These are phyloP conservation scores for Takakia lepidozioides DNA, from an alignment of 225 moss, liverwort and hornwort species.

Conservation along the genomic window DNA sequence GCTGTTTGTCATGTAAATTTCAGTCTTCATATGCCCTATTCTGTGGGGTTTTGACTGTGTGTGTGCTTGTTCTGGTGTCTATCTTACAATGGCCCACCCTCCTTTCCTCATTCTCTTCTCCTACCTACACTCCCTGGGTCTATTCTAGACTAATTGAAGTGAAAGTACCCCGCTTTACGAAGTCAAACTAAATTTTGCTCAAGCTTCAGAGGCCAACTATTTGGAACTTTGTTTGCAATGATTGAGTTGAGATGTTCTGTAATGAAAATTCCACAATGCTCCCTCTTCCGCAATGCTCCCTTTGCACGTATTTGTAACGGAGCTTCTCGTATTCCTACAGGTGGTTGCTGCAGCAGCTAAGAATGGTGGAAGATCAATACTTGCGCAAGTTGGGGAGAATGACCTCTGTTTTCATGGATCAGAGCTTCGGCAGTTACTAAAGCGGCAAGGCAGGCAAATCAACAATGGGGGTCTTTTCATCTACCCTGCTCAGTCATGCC, in stretches of 20 bases:
- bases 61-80: not conserved
- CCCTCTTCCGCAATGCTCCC: not conserved
- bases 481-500: slow-evolving; percentile 41
- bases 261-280: not conserved
- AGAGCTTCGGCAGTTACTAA: slow-evolving; percentile 51
- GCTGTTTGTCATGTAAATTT: slow-evolving; percentile 41
- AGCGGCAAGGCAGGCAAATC: slow-evolving; percentile 21
- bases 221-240: not conserved
- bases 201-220: not conserved
- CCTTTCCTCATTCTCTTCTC: not conserved
- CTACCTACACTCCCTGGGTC: not conserved
- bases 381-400: slow-evolving; percentile 46
- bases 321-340: not conserved
- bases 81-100: not conserved
- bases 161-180: too few species aligned
- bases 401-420: slow-evolving; percentile 49
- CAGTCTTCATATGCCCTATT: not conserved
- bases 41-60: not conserved
- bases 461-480: slow-evolving; percentile 51
- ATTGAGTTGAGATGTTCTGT: too few species aligned
- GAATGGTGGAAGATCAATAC: slow-evolving; percentile 45
- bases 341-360: slow-evolving; percentile 42
- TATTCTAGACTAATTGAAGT: too few species aligned
- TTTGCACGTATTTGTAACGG: not conserved
- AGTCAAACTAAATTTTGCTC: not conserved